Evolutionary conservation across 202 grass and related monocot species (phyloP).

Genomic region (Panicum virgatum): DNA sequence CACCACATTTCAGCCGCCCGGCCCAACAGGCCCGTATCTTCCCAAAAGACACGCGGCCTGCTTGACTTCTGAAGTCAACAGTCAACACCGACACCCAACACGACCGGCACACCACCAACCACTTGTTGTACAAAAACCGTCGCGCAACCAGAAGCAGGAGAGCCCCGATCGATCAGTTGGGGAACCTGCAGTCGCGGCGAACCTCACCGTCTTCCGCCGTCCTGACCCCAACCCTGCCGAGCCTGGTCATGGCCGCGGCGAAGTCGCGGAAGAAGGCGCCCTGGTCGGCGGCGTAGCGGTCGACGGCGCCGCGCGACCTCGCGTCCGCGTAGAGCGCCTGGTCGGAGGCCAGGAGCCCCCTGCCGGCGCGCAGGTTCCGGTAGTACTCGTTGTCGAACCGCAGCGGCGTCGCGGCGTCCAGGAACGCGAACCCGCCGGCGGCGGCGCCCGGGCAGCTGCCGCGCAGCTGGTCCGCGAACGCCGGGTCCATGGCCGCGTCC

Average conservation of each 20-base stretch:
- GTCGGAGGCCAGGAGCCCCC: constrained; percentile 57
- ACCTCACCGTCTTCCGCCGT: constrained; percentile 51
- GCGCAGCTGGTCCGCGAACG: constrained; percentile 31
- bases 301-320: constrained; percentile 41
- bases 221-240: constrained; percentile 57
- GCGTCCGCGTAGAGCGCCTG: constrained; percentile 52
- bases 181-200: constrained; percentile 54
- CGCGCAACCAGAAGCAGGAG: not conserved
- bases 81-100: too few species aligned
- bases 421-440: constrained; percentile 43
- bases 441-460: constrained; percentile 27
- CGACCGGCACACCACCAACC: too few species aligned
- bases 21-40: not conserved
- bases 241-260: constrained; percentile 44
- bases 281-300: constrained; percentile 51
- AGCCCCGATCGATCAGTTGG: constrained; percentile 33
- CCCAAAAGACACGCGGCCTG: not conserved
- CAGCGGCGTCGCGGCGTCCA: constrained; percentile 41
- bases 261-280: constrained; percentile 53
- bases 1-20: too few species aligned
- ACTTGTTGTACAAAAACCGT: not conserved
- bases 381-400: constrained; percentile 66
- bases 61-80: not conserved
- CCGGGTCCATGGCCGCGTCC: constrained; percentile 43
- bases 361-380: constrained; percentile 42